Base-by-base conservation (phyloP, 2,329 filamentous ascomycete species). In the Botrytis cinerea region DNA sequence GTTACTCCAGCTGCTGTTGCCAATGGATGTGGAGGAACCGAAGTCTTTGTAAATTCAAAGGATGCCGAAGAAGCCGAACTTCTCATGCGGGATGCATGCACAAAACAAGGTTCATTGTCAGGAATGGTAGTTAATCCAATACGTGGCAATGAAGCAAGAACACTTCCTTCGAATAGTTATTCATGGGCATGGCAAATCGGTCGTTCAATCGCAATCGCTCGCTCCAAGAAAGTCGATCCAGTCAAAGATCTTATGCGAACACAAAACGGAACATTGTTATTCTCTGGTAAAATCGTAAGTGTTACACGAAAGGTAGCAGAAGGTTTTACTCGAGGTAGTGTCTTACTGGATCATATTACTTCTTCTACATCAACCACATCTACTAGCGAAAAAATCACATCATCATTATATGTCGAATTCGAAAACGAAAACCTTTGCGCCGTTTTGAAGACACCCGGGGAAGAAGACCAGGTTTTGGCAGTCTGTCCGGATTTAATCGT, bases 101-200 rank as follows among this genome's bases (percentile, higher is more conserved):
- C 75, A 40, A 68, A 75, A 28, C 75, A 78, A 14, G 79, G 79
- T 38, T 79, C 77, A 25, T 73, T 80, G 3, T 74, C 74, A 25
- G 79, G 79, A 22, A 77, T 80, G 76, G 79, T 77, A 45, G 73
- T 77, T 46, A 78, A 75, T 54, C 79, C 79, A 12, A 74, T 80
- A 18, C 73, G 70, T 40, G 79, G 79, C 1, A 57, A 60, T 4
- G 79, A 80, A 75, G 79, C 79, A 59, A 79, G 74, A 69, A 77
- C 76, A 8, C 67, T 80, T 48, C 79, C 79, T 1, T 73, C 74
- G 14, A 80, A 80, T 71, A 79, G 78, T 62, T 80, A 78, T 74
- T 80, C 79, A 40, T 77, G 78, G 64, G 79, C 79, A 48, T 86
- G 84, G 84, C 79, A 82, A 51, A 91, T 92, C 45, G 89, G 90